Percentiles rank a stretch among this genome's conserved stretches.
Conservation (phyloP, 1,284 basidiomycete genomes). For the Cutaneotrichosporon sp. region DNA sequence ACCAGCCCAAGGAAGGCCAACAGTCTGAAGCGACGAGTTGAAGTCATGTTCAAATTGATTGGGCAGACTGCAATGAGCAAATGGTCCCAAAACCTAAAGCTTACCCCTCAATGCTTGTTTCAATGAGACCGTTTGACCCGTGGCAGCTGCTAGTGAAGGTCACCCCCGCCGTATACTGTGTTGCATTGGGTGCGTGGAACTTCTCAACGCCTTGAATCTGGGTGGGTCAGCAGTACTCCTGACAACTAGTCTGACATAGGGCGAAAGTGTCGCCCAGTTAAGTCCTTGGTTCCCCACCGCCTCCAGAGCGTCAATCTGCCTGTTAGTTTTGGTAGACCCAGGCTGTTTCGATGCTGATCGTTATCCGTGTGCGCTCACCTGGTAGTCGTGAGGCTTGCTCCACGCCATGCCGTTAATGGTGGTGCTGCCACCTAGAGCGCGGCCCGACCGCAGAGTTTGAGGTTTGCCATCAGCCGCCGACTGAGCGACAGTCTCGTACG, state of each 20-base stretch:
- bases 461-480: slow-evolving; percentile 22
- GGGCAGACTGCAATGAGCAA: slow-evolving; percentile 5
- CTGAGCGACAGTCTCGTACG: slow-evolving; percentile 37
- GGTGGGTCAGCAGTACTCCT: too few species aligned
- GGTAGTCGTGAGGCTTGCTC: slow-evolving; percentile 38
- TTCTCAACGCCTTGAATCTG: slow-evolving; percentile 36
- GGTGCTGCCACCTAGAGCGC: slow-evolving; percentile 41
- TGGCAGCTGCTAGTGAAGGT: slow-evolving; percentile 27
- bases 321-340: neutral
- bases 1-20: slow-evolving; percentile 29
- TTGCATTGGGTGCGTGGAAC: slow-evolving; percentile 21
- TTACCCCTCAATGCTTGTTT: slow-evolving; percentile 20
- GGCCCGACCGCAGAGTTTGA: slow-evolving; percentile 23
- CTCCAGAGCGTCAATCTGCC: slow-evolving; percentile 37
- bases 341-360: too few species aligned
- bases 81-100: too few species aligned
- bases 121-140: slow-evolving; percentile 25
- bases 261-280: slow-evolving; percentile 34
- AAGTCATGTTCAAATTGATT: slow-evolving; percentile 24
- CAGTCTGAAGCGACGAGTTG: slow-evolving; percentile 22
- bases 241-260: slow-evolving; percentile 19
- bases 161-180: slow-evolving; percentile 23
- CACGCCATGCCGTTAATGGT: slow-evolving; percentile 47
- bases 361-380: too few species aligned
- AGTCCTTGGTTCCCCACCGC: slow-evolving; percentile 34